Evolutionary conservation across 768 basidiomycete species (phyloP).

Genomic region (Lentinula raphanica): DNA sequence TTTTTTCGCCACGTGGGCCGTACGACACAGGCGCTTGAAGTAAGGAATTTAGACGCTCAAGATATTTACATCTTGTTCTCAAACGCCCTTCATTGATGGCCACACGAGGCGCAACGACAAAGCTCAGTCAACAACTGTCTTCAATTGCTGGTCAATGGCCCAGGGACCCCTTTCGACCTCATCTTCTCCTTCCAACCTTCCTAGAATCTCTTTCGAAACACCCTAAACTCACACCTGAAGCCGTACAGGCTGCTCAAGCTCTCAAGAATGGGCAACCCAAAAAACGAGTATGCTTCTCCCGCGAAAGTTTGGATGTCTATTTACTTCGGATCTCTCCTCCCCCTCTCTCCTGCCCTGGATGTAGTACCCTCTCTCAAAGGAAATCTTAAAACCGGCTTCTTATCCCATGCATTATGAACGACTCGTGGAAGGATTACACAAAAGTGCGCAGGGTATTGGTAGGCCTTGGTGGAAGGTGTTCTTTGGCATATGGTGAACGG

Average conservation of each 20-base stretch:
- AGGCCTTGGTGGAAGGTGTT: conserved; percentile 84
- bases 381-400: conserved; percentile 62
- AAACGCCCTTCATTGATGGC: neutral
- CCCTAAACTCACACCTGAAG: conserved; percentile 57
- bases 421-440: conserved; percentile 68
- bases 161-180: conserved; percentile 70
- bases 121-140: conserved; percentile 45
- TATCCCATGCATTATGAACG: conserved; percentile 70
- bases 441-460: conserved; percentile 69
- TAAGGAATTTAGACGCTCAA: neutral
- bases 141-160: conserved; percentile 61
- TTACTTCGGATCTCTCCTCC: conserved; percentile 13
- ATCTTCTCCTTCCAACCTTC: conserved; percentile 65
- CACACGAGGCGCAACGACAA: conserved; percentile 18
- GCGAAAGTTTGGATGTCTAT: conserved; percentile 18
- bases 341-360: no score
- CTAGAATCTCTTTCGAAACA: conserved; percentile 61
- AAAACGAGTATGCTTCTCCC: conserved; percentile 49
- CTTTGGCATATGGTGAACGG: conserved; percentile 60
- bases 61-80: neutral
- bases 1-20: no score
- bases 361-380: conserved; percentile 65
- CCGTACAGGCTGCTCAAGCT: conserved; percentile 54
- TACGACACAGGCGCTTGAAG: no score
- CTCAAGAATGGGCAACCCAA: conserved; percentile 51